Conservation (phyloP, 2,329 filamentous ascomycete genomes). For the Davidsoniella australis region DNA sequence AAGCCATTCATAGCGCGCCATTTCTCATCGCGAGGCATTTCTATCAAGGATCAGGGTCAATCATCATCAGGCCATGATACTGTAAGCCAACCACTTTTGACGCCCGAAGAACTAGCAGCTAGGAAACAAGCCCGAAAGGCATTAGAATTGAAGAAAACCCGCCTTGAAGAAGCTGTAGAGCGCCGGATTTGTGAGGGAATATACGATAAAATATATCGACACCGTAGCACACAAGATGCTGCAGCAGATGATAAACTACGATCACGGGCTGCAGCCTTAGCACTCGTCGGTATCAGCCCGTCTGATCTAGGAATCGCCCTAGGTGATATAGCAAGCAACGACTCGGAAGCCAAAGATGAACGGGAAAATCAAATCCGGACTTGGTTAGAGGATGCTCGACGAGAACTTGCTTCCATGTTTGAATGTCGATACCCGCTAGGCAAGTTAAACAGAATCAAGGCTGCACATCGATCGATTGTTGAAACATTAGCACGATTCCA, state of each 20-base stretch:
- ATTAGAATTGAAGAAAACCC: constrained; percentile 58
- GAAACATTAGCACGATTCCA: constrained; percentile 58
- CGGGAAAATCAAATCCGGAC: constrained; percentile 52
- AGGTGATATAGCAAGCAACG: constrained; percentile 34
- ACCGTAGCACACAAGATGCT: constrained; percentile 82
- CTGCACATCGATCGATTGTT: constrained; percentile 84
- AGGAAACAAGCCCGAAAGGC: constrained; percentile 61
- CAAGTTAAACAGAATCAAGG: constrained; percentile 76
- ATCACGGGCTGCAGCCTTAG: constrained; percentile 80
- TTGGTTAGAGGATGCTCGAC: constrained; percentile 51
- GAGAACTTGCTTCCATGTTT: constrained; percentile 63
- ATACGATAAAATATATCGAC: constrained; percentile 79
- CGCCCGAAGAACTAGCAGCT: constrained; percentile 64
- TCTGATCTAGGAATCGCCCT: constrained; percentile 69
- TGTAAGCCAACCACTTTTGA: constrained; percentile 69
- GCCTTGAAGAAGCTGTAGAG: constrained; percentile 84
- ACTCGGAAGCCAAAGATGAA: constrained; percentile 30
- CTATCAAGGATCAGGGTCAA: constrained; percentile 26
- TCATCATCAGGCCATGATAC: constrained; percentile 22
- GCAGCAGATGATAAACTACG: constrained; percentile 86
- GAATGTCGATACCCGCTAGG: constrained; percentile 75
- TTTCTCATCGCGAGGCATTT: constrained; percentile 39
- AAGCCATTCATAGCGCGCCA: constrained; percentile 33
- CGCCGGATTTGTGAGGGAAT: constrained; percentile 68
- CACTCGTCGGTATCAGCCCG: constrained; percentile 79